Conservation (phyloP, 371 early-diverging fungal genomes). For the Sporodiniella umbellata region DNA sequence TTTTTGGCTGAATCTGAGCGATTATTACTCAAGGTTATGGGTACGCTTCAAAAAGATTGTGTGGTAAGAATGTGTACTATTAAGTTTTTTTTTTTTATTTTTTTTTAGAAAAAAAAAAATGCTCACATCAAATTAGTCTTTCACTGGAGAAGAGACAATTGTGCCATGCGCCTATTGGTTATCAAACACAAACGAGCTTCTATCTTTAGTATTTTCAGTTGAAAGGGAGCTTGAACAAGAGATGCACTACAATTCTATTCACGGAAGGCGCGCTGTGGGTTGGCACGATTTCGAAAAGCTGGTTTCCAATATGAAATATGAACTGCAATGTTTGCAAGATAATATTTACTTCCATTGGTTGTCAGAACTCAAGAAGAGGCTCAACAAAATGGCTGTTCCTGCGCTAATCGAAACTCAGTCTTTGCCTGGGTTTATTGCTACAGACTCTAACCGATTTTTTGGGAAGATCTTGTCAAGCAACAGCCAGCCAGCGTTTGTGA, state of each 20-base stretch:
- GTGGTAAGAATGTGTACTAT: conserved; percentile 35
- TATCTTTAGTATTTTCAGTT: conserved; percentile 58
- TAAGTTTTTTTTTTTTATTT: neutral
- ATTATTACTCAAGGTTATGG: conserved; percentile 82
- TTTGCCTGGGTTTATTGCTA: conserved; percentile 86
- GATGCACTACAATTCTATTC: conserved; percentile 40
- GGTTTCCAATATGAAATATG: conserved; percentile 63
- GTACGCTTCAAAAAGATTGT: conserved; percentile 78
- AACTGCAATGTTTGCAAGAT: conserved; percentile 64
- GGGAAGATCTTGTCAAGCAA: conserved; percentile 73
- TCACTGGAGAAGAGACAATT: conserved; percentile 58
- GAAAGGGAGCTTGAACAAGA: conserved; percentile 46
- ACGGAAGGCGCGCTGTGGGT: conserved; percentile 45
- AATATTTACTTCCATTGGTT: conserved; percentile 82
- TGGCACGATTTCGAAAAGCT: conserved; percentile 63
- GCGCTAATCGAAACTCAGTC: conserved; percentile 92
- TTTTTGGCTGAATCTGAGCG: conserved; percentile 76
- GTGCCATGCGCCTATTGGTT: conserved; percentile 86
- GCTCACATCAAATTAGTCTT: conserved; percentile 12
- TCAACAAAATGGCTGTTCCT: conserved; percentile 91
- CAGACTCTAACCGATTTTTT: conserved; percentile 84
- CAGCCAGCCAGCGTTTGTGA: conserved; percentile 73
- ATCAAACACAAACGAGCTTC: conserved; percentile 89
- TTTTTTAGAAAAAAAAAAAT: neutral
- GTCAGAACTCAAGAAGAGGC: conserved; percentile 90